phyloP scores from a whole-genome alignment of 176 grass and related monocot species.

The Alopecurus myosuroides region DNA sequence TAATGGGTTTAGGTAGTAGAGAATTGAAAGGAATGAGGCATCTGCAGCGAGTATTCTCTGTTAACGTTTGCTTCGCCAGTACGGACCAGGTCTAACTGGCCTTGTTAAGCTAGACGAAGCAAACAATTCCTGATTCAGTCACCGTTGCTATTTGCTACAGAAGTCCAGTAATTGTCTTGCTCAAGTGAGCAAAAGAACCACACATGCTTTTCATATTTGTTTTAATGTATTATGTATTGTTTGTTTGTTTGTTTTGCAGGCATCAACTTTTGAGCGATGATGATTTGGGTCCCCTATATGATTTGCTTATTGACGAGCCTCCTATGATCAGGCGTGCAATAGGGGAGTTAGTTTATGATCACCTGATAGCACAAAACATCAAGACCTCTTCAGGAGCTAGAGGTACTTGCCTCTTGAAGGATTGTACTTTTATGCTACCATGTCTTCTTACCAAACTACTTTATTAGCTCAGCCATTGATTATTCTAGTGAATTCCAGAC shows the following conservation, averaged over 20 bases:
- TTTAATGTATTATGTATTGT: neutral
- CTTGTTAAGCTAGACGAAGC: neutral
- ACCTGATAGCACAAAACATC: slow-evolving; percentile 90
- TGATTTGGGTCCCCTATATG: slow-evolving; percentile 90
- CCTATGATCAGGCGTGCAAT: slow-evolving; percentile 96
- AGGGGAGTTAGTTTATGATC: slow-evolving; percentile 98
- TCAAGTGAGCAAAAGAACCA: neutral
- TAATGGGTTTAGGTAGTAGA: neutral
- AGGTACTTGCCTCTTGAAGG: slow-evolving; percentile 37
- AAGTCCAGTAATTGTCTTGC: neutral
- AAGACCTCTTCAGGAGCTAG: slow-evolving; percentile 67
- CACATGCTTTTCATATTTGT: neutral
- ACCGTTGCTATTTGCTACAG: slow-evolving; percentile 1
- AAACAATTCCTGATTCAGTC: neutral
- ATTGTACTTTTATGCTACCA: slow-evolving; percentile 2
- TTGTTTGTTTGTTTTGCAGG: slow-evolving; percentile 45
- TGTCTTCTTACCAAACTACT: slow-evolving; percentile 9
- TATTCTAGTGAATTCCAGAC: slow-evolving; percentile 39
- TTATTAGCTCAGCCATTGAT: slow-evolving; percentile 21
- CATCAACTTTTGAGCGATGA: slow-evolving; percentile 96
- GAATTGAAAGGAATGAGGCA: neutral
- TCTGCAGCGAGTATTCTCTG: neutral
- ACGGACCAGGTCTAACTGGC: neutral
- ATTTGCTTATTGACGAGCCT: slow-evolving; percentile 99
- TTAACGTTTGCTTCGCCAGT: neutral